phyloP scores from a whole-genome alignment of 345 rosid species.

The Syzygium aqueum region DNA sequence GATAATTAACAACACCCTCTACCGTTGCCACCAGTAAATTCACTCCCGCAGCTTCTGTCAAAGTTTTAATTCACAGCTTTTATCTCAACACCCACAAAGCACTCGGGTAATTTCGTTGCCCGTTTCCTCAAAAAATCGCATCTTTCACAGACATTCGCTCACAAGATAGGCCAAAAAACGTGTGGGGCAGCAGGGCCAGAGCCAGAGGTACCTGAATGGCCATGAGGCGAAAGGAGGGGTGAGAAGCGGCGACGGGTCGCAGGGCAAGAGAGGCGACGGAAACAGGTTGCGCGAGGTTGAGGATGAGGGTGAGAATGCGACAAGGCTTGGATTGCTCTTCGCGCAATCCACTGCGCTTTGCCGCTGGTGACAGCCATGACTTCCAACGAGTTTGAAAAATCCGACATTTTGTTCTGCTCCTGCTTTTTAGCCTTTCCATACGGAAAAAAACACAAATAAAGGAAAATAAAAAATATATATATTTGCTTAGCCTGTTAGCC shows the following conservation, averaged over 20 bases:
- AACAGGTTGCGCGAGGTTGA: background rate
- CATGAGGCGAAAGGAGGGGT: constrained; percentile 8
- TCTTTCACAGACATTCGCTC: background rate
- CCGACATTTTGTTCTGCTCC: background rate
- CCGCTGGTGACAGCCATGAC: constrained; percentile 35
- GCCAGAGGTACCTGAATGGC: constrained; percentile 35
- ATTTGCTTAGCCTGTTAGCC: too few relatives aligned
- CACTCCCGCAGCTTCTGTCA: background rate
- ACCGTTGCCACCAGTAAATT: background rate
- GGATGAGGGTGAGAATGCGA: constrained; percentile 19
- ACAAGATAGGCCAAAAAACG: background rate
- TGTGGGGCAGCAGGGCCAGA: background rate
- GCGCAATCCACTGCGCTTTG: constrained; percentile 30
- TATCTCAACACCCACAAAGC: background rate
- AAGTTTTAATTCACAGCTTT: background rate
- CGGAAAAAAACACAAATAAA: background rate
- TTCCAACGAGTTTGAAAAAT: background rate
- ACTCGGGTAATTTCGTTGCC: background rate
- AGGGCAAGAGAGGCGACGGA: constrained; percentile 7
- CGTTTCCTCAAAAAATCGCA: background rate
- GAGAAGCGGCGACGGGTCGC: constrained; percentile 2
- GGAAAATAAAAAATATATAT: too few relatives aligned
- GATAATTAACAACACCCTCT: background rate
- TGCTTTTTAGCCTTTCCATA: background rate
- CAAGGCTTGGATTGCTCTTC: constrained; percentile 33